Evolutionary conservation across 768 basidiomycete species (phyloP), one percentile per base, ranked within the genome.

Genomic region (Tylopilus vinaceipallidus): DNA sequence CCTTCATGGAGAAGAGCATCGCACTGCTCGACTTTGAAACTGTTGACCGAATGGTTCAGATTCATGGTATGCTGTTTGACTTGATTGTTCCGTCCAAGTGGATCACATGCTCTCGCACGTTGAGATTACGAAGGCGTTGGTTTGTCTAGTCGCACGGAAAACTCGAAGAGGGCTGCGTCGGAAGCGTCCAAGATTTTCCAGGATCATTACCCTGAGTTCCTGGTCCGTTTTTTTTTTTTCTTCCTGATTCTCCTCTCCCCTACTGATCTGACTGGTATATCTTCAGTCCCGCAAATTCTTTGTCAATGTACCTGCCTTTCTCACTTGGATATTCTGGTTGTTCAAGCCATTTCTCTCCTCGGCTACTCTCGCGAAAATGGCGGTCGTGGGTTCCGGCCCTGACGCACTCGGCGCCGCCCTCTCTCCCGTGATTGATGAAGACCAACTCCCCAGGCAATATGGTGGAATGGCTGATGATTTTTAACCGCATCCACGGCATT

Each of bases 291-390:
- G 77, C 62, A 91, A 91, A 64, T 88, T 84, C 71, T 91, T 92
- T 61, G 75, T 92, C 60, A 89, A 88, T 58, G 88, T 92, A 12
- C 90, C 90, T 0, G 78, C 79, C 2, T 59, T 88, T 49, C 74
- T 91, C 57, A 78, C 82, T 34, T 91, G 89, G 88, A 76, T 92
- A 52, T 92, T 89, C 71, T 91, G 89, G 89, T 55, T 75, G 14
- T 91, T 91, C 75, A 91, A 85, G 63, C 77, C 88, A 0, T 62
- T 92, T 54, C 64, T 92, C 13, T 79, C 89, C 2, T 66, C 86
- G 7, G 78, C 78, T 24, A 91, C 90, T n/a, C 63, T 88, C 29
- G 83, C 84, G 8, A 92, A 91, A 75, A 88, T 92, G 85, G 71
- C 74, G 29, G 84, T 91, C 32, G 84, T 89, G 16, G 89, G 89